These are phyloP conservation scores for Scedosporium boydii DNA, from an alignment of 2,329 filamentous ascomycete genomes.

Conservation along the genomic window DNA sequence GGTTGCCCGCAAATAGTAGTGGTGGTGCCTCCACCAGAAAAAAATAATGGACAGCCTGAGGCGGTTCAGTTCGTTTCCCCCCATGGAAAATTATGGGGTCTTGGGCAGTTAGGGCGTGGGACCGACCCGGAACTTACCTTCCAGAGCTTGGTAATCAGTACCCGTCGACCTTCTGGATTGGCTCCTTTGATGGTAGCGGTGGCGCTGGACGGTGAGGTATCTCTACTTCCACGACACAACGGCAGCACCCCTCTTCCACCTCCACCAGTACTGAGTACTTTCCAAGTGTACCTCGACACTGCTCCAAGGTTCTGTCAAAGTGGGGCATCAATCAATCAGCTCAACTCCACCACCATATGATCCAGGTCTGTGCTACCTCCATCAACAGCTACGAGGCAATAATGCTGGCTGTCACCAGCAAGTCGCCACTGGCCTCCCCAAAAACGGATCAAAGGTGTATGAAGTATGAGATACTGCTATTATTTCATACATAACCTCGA, in stretches of 20 bases:
- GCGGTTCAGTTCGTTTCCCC: neutral
- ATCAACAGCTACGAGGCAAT: neutral
- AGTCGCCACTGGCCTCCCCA: too few species aligned
- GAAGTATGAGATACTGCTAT: too few species aligned
- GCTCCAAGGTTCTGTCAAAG: too few species aligned
- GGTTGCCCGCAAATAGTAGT: neutral
- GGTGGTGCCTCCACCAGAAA: neutral
- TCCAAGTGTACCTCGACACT: too few species aligned
- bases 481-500: too few species aligned
- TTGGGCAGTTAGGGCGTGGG: conserved; percentile 1
- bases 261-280: neutral
- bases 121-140: neutral
- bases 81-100: neutral
- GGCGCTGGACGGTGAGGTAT: neutral
- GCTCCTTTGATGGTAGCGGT: neutral
- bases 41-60: neutral
- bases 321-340: too few species aligned
- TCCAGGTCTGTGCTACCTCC: too few species aligned
- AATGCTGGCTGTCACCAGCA: neutral
- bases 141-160: neutral
- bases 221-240: neutral
- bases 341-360: too few species aligned
- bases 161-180: neutral
- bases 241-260: neutral
- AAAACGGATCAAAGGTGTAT: too few species aligned